Conservation (phyloP, 73 alveolate species). For the Effrenium voratum region DNA sequence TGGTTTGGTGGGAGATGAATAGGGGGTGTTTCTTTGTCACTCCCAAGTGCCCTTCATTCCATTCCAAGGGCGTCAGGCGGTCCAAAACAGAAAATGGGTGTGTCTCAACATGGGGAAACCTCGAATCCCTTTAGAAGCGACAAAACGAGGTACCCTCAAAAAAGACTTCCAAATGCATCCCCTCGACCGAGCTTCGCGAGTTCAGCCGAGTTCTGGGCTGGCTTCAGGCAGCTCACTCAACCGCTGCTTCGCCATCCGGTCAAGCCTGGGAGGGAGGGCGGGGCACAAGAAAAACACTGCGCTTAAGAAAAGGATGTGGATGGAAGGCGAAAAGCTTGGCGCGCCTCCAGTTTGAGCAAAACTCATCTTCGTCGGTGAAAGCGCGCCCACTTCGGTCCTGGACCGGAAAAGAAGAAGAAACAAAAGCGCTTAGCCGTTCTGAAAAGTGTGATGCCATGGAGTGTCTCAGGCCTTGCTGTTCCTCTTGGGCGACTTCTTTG, state of each 20-base stretch:
- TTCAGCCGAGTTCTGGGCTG: background rate
- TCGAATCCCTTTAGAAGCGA: too few species aligned
- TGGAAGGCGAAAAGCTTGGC: background rate
- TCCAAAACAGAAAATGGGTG: too few species aligned
- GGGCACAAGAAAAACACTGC: background rate
- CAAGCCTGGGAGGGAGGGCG: constrained; percentile 7
- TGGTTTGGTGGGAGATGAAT: too few species aligned
- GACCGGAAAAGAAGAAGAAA: background rate
- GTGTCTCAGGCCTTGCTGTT: constrained; percentile 73
- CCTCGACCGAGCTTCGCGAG: too few species aligned
- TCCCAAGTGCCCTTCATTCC: too few species aligned
- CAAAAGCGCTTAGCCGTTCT: background rate
- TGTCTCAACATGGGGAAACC: too few species aligned
- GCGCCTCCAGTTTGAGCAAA: constrained; percentile 79
- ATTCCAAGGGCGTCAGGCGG: too few species aligned
- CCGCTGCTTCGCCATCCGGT: constrained; percentile 69
- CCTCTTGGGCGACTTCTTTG: constrained; percentile 86
- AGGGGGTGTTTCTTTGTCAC: too few species aligned
- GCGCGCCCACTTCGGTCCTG: constrained; percentile 28
- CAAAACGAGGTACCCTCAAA: too few species aligned
- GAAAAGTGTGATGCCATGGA: too few species aligned
- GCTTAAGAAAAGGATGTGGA: background rate
- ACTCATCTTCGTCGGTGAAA: constrained; percentile 70
- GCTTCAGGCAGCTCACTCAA: constrained; percentile 79
- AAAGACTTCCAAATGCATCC: too few species aligned